Evolutionary conservation across 2,329 filamentous ascomycete genomes (phyloP).

Genomic region (Talaromyces sp.): DNA sequence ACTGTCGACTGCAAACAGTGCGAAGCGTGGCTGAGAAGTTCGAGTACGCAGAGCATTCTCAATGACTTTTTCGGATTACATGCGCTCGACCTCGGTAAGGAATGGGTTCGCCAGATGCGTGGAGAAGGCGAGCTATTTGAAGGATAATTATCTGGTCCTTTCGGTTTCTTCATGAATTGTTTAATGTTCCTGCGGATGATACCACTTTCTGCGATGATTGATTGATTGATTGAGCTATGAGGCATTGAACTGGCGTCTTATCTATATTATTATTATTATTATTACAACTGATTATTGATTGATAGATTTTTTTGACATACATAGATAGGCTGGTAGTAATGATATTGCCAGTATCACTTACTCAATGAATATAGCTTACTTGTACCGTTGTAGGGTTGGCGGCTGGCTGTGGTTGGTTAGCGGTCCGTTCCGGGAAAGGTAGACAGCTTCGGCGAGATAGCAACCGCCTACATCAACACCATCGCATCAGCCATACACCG

Average conservation of each 20-base stretch:
- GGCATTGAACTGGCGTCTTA: conserved; percentile 16
- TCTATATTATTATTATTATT: background rate
- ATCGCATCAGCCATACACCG: background rate
- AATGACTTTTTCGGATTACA: conserved; percentile 28
- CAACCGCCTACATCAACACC: background rate
- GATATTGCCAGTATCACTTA: background rate
- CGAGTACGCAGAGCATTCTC: conserved; percentile 29
- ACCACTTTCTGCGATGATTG: conserved; percentile 18
- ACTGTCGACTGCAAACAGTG: conserved; percentile 25
- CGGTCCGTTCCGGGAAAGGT: background rate
- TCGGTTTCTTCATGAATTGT: background rate
- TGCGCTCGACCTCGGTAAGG: conserved; percentile 26
- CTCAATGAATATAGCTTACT: background rate
- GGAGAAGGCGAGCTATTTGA: conserved; percentile 24
- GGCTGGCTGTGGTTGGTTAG: background rate
- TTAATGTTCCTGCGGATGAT: conserved; percentile 12
- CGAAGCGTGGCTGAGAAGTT: conserved; percentile 28
- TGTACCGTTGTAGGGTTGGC: background rate
- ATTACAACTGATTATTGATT: background rate
- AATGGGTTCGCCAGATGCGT: conserved; percentile 30
- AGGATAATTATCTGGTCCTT: conserved; percentile 3
- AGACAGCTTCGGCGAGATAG: background rate
- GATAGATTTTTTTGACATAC: background rate
- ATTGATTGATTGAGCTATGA: conserved; percentile 9
- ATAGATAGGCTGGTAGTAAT: conserved; percentile 6